phyloP scores from a whole-genome alignment of 805 yeast species.

The Kluyveromyces wickerhamii region DNA sequence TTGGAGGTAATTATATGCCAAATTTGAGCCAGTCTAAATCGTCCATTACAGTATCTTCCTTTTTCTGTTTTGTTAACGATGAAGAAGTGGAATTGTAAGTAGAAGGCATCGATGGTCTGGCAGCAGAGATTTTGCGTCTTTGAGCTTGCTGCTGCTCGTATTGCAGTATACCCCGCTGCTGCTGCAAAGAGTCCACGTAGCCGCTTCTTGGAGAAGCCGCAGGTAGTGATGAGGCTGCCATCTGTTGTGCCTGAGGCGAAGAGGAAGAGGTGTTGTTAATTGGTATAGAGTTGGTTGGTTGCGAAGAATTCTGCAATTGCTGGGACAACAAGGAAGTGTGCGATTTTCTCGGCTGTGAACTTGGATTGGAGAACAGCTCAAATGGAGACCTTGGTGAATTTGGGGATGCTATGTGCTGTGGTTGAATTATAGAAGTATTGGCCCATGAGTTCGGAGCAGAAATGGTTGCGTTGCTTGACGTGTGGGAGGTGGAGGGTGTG shows the following conservation, averaged over 20 bases:
- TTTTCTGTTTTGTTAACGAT: slow-evolving; percentile 2
- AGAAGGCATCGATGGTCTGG: background rate
- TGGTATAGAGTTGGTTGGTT: slow-evolving; percentile 4
- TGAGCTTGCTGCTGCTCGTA: slow-evolving; percentile 4
- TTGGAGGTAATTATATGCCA: slow-evolving; percentile 20
- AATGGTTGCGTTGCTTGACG: slow-evolving; percentile 9
- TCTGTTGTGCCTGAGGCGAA: background rate
- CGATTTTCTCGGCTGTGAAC: slow-evolving; percentile 15
- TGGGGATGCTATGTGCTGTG: slow-evolving; percentile 10
- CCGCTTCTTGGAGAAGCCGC: slow-evolving; percentile 22
- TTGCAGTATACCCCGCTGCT: slow-evolving; percentile 17
- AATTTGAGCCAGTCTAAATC: slow-evolving; percentile 32
- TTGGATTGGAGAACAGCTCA: slow-evolving; percentile 15
- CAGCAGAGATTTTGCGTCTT: background rate
- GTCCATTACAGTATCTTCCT: slow-evolving; percentile 13
- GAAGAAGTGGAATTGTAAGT: background rate
- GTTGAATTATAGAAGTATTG: background rate
- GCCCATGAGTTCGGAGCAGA: slow-evolving; percentile 17
- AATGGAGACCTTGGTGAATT: slow-evolving; percentile 17
- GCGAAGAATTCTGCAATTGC: slow-evolving; percentile 23
- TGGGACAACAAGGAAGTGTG: slow-evolving; percentile 30
- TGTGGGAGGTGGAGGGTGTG: slow-evolving; percentile 6
- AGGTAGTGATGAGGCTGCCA: slow-evolving; percentile 2
- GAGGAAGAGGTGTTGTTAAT: slow-evolving; percentile 1
- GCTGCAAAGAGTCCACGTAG: slow-evolving; percentile 20